Percentiles rank a stretch among this genome's conserved stretches.
phyloP scores from a whole-genome alignment of 306 rosid species.

The Quercus robur region DNA sequence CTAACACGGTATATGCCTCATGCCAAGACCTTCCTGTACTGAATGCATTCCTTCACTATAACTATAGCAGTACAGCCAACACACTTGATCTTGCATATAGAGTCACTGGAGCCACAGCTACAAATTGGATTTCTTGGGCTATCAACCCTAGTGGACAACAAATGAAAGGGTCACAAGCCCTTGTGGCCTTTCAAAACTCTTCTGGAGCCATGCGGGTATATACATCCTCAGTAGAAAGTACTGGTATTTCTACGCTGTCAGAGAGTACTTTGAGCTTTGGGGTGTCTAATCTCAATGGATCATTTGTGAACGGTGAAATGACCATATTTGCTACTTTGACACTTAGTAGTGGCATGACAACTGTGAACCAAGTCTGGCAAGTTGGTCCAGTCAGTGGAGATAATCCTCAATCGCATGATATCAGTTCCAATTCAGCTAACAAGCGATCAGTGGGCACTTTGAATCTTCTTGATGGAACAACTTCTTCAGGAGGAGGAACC shows the following conservation, averaged over 20 bases:
- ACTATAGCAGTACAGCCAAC: conserved; percentile 21
- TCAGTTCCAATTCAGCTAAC: neutral
- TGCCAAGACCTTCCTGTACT: conserved; percentile 53
- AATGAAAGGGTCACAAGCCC: conserved; percentile 56
- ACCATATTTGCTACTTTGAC: conserved; percentile 44
- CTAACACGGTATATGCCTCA: conserved; percentile 17
- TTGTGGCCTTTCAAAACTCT: conserved; percentile 43
- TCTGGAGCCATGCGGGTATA: conserved; percentile 9
- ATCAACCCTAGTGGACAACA: conserved; percentile 26
- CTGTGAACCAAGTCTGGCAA: conserved; percentile 67
- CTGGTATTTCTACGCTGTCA: neutral
- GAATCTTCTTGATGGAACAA: conserved; percentile 49
- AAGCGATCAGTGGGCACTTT: conserved; percentile 23
- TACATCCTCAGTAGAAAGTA: conserved; percentile 8
- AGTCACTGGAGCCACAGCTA: conserved; percentile 25
- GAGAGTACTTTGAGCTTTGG: conserved; percentile 24
- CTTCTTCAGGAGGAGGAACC: conserved; percentile 21
- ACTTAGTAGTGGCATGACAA: conserved; percentile 22
- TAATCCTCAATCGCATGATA: neutral
- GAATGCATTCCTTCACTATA: conserved; percentile 65
- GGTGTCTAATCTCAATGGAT: conserved; percentile 14
- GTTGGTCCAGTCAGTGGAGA: conserved; percentile 42
- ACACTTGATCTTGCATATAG: conserved; percentile 55
- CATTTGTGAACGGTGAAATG: conserved; percentile 34
- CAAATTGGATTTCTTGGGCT: conserved; percentile 73